Percentiles rank a stretch among this genome's conserved stretches.
Conservation (phyloP, 1,284 basidiomycete species). For the Ceratobasidium sp. region DNA sequence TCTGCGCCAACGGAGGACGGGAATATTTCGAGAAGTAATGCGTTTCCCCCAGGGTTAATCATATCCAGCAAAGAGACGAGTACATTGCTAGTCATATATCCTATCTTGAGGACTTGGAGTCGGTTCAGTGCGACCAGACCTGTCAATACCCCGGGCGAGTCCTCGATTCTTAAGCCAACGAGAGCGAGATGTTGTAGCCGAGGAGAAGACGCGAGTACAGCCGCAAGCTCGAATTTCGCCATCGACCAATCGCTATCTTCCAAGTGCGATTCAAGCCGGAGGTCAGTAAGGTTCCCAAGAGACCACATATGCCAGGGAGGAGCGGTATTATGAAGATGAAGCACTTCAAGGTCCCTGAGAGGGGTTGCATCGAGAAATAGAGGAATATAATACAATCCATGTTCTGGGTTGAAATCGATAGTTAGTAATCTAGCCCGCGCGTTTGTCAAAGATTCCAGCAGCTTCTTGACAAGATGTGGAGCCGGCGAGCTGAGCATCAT, state of each 20-base stretch:
- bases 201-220: neutral
- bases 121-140: neutral
- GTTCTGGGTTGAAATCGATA: neutral
- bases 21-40: neutral
- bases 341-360: neutral
- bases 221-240: neutral
- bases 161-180: neutral
- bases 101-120: neutral
- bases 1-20: neutral
- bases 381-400: neutral
- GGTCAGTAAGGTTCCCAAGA: neutral
- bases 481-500: neutral
- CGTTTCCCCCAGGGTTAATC: neutral
- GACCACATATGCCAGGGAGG: neutral
- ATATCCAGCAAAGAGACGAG: neutral
- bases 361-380: neutral
- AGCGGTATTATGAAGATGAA: neutral
- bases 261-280: neutral
- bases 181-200: neutral
- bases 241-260: neutral
- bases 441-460: neutral
- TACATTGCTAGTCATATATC: neutral
- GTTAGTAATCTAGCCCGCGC: neutral
- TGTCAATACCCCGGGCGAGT: neutral
- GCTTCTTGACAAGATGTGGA: neutral